A percentile compares a stretch with the other conserved stretches of the same genome.
These are phyloP conservation scores for Biscogniauxia sp. DNA, from an alignment of 2,329 filamentous ascomycete species.

Conservation along the genomic window DNA sequence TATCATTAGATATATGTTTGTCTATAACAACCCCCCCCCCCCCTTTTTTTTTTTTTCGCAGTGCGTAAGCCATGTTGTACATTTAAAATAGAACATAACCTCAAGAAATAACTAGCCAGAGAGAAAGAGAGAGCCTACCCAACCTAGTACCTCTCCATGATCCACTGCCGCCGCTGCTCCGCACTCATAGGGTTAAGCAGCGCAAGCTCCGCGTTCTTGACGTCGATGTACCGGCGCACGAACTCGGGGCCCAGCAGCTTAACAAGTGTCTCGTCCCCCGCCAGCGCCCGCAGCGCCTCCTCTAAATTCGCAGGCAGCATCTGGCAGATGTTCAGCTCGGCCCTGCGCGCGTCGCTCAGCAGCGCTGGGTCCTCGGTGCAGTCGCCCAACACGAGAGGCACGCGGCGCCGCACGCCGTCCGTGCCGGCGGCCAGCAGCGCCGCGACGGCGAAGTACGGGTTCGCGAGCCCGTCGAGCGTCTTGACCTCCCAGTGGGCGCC, in stretches of 20 bases:
- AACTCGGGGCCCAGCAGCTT: slow-evolving; percentile 47
- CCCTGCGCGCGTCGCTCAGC: slow-evolving; percentile 46
- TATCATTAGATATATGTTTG: too few species aligned
- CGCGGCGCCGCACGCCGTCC: slow-evolving; percentile 47
- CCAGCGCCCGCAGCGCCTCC: slow-evolving; percentile 53
- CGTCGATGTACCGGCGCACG: slow-evolving; percentile 53
- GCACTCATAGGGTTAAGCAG: slow-evolving; percentile 49
- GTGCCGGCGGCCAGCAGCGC: slow-evolving; percentile 61
- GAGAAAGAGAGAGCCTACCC: neutral
- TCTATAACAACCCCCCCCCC: too few species aligned
- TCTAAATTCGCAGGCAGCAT: slow-evolving; percentile 54
- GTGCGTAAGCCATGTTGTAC: too few species aligned
- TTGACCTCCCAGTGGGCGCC: slow-evolving; percentile 75
- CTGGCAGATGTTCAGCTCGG: slow-evolving; percentile 49
- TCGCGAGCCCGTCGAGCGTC: slow-evolving; percentile 74
- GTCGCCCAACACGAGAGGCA: slow-evolving; percentile 49
- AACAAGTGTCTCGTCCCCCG: slow-evolving; percentile 44
- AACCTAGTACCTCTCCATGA: slow-evolving; percentile 62
- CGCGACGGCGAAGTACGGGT: slow-evolving; percentile 69
- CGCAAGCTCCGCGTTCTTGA: slow-evolving; percentile 59
- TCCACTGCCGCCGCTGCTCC: slow-evolving; percentile 52
- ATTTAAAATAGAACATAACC: too few species aligned
- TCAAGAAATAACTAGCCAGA: neutral
- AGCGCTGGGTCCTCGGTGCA: slow-evolving; percentile 53
- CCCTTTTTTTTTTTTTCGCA: too few species aligned